phyloP scores from a whole-genome alignment of 208 protist genomes.

The Leishmania turanica region DNA sequence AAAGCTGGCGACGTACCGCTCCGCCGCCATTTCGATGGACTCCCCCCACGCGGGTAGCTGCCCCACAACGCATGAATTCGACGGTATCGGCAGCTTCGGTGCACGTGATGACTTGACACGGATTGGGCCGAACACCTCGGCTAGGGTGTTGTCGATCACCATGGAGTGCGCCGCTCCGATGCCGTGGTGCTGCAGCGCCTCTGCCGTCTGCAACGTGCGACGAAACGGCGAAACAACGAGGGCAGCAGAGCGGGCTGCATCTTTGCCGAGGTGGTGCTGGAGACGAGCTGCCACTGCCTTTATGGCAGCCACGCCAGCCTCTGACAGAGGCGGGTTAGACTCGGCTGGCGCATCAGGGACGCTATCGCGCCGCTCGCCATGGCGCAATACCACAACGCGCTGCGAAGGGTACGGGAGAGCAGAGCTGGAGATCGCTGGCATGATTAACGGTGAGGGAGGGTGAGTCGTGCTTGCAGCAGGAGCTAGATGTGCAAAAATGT shows the following conservation, averaged over 20 bases:
- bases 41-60: constrained; percentile 71
- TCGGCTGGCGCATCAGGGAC: constrained; percentile 46
- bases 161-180: constrained; percentile 38
- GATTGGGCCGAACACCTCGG: constrained; percentile 78
- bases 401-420: constrained; percentile 27
- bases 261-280: constrained; percentile 31
- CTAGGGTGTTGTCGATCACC: constrained; percentile 66
- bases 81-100: constrained; percentile 14
- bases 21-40: constrained; percentile 49
- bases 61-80: constrained; percentile 16
- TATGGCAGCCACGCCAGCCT: constrained; percentile 47
- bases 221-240: constrained; percentile 75
- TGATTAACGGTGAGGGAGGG: background rate
- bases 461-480: background rate
- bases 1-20: constrained; percentile 42
- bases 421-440: background rate
- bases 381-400: constrained; percentile 74
- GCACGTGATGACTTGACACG: constrained; percentile 53
- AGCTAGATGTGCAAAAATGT: background rate
- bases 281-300: constrained; percentile 37
- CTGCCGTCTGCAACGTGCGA: constrained; percentile 70
- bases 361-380: constrained; percentile 81
- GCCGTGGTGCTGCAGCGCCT: constrained; percentile 45
- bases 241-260: constrained; percentile 26
- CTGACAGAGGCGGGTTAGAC: constrained; percentile 74